phyloP scores from a whole-genome alignment of 202 grass and related monocot genomes.

The Eragrostis tef region DNA sequence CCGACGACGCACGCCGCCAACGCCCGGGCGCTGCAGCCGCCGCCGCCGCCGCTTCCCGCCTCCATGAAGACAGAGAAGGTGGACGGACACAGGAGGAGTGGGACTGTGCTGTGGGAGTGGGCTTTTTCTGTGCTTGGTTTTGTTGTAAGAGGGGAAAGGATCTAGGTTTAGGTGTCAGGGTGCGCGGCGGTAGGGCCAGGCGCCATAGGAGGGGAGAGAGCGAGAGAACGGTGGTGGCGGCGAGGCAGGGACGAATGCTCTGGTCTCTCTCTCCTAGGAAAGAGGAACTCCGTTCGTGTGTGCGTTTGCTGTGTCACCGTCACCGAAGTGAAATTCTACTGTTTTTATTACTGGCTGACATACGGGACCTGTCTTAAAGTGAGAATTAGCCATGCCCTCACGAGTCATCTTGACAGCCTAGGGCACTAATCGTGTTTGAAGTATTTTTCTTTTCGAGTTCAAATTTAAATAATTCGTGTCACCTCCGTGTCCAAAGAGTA shows the following conservation, averaged over 20 bases:
- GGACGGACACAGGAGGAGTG: not conserved
- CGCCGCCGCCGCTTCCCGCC: conserved; percentile 33
- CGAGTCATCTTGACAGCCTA: not conserved
- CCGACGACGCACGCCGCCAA: conserved; percentile 61
- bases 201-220: not conserved
- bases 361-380: conserved; percentile 29
- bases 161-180: conserved; percentile 37
- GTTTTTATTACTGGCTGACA: not conserved
- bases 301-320: not conserved
- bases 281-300: not conserved
- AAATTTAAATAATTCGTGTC: no score
- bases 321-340: not conserved
- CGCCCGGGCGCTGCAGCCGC: conserved; percentile 45
- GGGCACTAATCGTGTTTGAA: not conserved
- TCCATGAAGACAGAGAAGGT: not conserved
- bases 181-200: not conserved
- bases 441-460: no score
- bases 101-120: not conserved
- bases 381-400: not conserved
- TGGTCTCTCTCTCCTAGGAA: conserved; percentile 1
- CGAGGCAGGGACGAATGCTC: conserved; percentile 6
- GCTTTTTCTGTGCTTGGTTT: not conserved
- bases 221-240: not conserved
- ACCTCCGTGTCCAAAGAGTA: no score
- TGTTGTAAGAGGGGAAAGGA: not conserved